phyloP scores from a whole-genome alignment of 2,329 filamentous ascomycete species.

The Aspergillus quadrilineatus region DNA sequence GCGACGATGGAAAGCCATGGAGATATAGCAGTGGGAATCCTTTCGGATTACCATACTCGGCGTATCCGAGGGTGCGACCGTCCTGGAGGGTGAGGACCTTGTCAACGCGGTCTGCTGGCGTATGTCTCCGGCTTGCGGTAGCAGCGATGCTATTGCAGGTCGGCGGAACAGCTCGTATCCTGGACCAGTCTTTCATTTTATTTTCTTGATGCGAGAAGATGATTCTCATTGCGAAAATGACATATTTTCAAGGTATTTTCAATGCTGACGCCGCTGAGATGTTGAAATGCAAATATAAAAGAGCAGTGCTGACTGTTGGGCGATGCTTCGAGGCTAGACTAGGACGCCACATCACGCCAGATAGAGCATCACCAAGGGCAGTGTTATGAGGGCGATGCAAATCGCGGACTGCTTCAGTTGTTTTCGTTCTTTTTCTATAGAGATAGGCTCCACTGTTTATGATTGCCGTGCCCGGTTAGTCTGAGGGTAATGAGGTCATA shows the following conservation, averaged over 20 bases:
- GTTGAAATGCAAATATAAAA: background rate
- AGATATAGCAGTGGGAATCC: conserved; percentile 43
- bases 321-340: background rate
- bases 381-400: background rate
- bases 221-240: no score
- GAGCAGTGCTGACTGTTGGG: background rate
- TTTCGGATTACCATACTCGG: conserved; percentile 41
- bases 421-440: background rate
- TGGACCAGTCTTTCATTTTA: background rate
- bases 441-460: background rate
- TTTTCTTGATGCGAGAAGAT: no score
- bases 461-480: background rate
- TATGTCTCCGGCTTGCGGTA: background rate
- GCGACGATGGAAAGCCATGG: conserved; percentile 47
- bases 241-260: no score
- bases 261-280: no score
- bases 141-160: background rate
- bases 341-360: background rate
- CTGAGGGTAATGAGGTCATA: background rate
- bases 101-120: background rate
- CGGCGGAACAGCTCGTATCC: background rate
- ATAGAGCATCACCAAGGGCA: background rate
- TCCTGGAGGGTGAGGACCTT: conserved; percentile 30
- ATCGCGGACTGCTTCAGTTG: background rate
- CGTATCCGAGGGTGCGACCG: conserved; percentile 45